These are phyloP conservation scores for Penicillium silybi DNA, from an alignment of 495 filamentous ascomycete species.

Conservation along the genomic window DNA sequence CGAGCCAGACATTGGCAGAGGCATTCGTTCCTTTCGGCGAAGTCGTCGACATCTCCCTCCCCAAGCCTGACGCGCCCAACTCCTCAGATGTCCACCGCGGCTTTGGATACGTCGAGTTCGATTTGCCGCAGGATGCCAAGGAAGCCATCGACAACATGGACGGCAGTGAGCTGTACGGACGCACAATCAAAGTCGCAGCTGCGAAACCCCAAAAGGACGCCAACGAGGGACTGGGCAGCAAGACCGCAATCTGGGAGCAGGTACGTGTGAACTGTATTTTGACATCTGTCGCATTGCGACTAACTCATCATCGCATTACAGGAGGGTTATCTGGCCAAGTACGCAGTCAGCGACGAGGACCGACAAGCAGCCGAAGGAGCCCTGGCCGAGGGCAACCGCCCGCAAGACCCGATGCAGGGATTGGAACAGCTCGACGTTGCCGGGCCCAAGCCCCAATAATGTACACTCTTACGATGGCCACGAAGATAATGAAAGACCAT, in stretches of 20 bases:
- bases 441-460: conserved; percentile 77
- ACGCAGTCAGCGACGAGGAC: conserved; percentile 88
- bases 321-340: conserved; percentile 90
- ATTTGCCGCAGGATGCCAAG: conserved; percentile 76
- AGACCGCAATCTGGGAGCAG: conserved; percentile 98
- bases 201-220: conserved; percentile 91
- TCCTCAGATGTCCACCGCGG: conserved; percentile 76
- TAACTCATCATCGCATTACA: conserved; percentile 33
- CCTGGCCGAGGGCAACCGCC: conserved; percentile 45
- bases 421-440: conserved; percentile 91
- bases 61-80: conserved; percentile 72
- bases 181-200: conserved; percentile 83
- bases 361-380: conserved; percentile 58
- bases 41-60: conserved; percentile 82
- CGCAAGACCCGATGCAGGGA: conserved; percentile 91
- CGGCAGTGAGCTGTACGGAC: conserved; percentile 89
- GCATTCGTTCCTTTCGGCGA: conserved; percentile 97
- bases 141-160: conserved; percentile 99
- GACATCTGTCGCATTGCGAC: conserved; percentile 17
- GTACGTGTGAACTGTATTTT: conserved; percentile 46
- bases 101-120: conserved; percentile 96
- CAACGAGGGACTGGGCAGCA: conserved; percentile 81
- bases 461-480: conserved; percentile 16
- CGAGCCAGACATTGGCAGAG: conserved; percentile 67
- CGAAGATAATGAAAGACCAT: conserved; percentile 24